Evolutionary conservation across 345 rosid species (phyloP).

Genomic region (Aethionema arabicum): DNA sequence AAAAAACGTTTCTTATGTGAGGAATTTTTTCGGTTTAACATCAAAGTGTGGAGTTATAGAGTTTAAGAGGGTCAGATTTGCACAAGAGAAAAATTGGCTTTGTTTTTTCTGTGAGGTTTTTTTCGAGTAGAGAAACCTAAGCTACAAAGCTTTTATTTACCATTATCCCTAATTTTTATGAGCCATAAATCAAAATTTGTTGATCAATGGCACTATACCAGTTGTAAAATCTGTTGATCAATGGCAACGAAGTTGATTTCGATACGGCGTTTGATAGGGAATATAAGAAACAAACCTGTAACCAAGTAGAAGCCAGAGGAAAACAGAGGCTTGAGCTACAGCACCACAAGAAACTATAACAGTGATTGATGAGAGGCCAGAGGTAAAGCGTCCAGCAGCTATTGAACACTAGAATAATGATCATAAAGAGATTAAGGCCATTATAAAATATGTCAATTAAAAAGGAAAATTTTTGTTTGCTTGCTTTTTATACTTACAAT

Average conservation of each 20-base stretch:
- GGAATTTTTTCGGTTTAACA: too few relatives aligned
- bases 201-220: conserved; percentile 3
- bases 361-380: conserved; percentile 47
- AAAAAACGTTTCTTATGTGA: too few relatives aligned
- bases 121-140: too few relatives aligned
- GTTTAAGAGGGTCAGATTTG: too few relatives aligned
- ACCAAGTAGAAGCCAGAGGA: conserved; percentile 66
- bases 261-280: background rate
- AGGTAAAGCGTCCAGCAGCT: conserved; percentile 66
- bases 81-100: too few relatives aligned
- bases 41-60: too few relatives aligned
- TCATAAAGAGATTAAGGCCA: background rate
- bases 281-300: conserved; percentile 49
- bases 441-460: background rate
- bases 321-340: conserved; percentile 68
- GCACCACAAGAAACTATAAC: conserved; percentile 51
- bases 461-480: background rate
- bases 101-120: too few relatives aligned
- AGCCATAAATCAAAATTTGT: background rate
- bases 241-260: background rate
- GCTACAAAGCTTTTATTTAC: too few relatives aligned
- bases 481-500: conserved; percentile 56
- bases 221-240: background rate
- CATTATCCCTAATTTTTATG: background rate
- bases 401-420: conserved; percentile 62